Conservation (phyloP, 768 basidiomycete genomes). For the Mycena rebaudengoi region DNA sequence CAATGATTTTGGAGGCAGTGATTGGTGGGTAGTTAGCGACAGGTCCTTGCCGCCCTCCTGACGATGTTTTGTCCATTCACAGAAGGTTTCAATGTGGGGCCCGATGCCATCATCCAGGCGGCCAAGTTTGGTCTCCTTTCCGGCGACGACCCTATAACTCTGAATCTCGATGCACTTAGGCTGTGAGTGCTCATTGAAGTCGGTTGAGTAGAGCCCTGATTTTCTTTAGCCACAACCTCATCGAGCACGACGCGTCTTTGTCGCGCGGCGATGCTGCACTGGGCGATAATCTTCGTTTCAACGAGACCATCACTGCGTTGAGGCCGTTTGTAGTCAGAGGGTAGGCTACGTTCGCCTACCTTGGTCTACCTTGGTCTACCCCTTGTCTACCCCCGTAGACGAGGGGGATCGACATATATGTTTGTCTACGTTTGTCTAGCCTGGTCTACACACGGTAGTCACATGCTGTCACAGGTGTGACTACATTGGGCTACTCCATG, state of each 20-base stretch:
- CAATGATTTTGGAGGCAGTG: constrained; percentile 4
- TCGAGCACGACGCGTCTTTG: constrained; percentile 27
- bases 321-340: too few relatives aligned
- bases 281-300: constrained; percentile 26
- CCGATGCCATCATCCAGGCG: background rate
- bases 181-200: background rate
- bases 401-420: too few relatives aligned
- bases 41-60: background rate
- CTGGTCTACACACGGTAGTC: too few relatives aligned
- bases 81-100: constrained; percentile 7
- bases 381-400: too few relatives aligned
- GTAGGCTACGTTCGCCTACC: too few relatives aligned
- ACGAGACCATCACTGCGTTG: too few relatives aligned
- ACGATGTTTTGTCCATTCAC: background rate
- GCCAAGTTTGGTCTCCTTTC: constrained; percentile 9
- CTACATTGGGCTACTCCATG: too few relatives aligned
- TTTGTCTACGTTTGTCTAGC: too few relatives aligned
- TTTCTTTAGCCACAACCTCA: constrained; percentile 9
- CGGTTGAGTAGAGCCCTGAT: too few relatives aligned
- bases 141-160: background rate
- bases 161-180: background rate
- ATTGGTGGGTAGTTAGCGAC: background rate
- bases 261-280: constrained; percentile 15
- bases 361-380: too few relatives aligned
- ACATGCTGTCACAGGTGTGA: too few relatives aligned